Percentiles rank a stretch among this genome's conserved stretches.
Evolutionary conservation across 352 stramenopile genomes (phyloP).

Genomic region (Globisporangium nodosum): DNA sequence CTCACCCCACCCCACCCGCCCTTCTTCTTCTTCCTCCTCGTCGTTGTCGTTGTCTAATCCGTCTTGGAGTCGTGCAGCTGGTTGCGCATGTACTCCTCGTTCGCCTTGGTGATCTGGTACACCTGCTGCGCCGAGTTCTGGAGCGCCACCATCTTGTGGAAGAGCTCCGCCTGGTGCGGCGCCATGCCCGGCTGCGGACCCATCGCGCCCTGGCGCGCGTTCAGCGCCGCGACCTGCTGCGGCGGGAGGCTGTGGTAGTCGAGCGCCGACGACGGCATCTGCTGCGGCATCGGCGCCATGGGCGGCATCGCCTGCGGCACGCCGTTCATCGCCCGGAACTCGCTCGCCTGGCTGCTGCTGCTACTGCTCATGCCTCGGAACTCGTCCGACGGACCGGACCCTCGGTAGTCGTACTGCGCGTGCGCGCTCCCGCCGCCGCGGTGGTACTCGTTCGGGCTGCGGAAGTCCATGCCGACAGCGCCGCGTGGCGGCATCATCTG

Average conservation of each 20-base stretch:
- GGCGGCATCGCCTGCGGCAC: not conserved
- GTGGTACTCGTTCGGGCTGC: not conserved
- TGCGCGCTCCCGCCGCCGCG: not conserved
- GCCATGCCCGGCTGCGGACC: constrained; percentile 9
- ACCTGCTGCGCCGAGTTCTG: constrained; percentile 14
- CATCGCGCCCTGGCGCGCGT: constrained; percentile 1
- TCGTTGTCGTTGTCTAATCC: not conserved
- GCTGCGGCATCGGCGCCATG: not conserved
- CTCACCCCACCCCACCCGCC: too few species aligned
- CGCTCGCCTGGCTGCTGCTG: not conserved
- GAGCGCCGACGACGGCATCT: not conserved
- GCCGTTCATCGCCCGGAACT: not conserved
- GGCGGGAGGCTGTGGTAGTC: constrained; percentile 3
- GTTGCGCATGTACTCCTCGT: constrained; percentile 15
- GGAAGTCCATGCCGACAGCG: not conserved
- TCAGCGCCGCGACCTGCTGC: not conserved
- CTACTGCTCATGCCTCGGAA: not conserved
- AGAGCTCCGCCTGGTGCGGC: constrained; percentile 9
- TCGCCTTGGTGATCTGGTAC: constrained; percentile 11
- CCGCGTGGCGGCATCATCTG: not conserved
- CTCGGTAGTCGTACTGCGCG: not conserved
- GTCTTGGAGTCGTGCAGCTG: not conserved
- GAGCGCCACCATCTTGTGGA: constrained; percentile 12
- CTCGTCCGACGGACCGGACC: not conserved
- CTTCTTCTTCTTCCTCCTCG: not conserved